A percentile compares a stretch with the other conserved stretches of the same genome.
phyloP scores from a whole-genome alignment of 2,329 filamentous ascomycete species.

The Fusarium austroafricanum region DNA sequence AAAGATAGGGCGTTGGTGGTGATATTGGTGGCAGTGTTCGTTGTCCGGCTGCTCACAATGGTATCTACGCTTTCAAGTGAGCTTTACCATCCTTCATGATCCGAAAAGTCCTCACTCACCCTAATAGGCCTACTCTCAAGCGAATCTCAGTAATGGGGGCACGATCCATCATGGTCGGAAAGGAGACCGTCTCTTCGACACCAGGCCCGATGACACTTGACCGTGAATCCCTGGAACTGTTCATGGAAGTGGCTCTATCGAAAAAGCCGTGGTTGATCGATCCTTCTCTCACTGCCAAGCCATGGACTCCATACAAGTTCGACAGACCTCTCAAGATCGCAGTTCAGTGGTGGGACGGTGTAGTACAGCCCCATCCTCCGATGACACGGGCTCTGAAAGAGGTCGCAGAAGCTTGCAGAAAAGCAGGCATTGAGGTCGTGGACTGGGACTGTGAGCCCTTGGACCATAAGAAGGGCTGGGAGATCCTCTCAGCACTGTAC shows the following conservation, averaged over 20 bases:
- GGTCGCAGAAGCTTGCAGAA: constrained; percentile 61
- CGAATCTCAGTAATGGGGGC: constrained; percentile 46
- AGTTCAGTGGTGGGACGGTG: constrained; percentile 68
- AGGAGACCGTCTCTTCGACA: constrained; percentile 51
- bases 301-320: constrained; percentile 52
- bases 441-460: constrained; percentile 63
- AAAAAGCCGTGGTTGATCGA: constrained; percentile 51
- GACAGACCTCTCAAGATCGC: constrained; percentile 67
- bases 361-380: constrained; percentile 70
- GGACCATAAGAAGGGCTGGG: constrained; percentile 63
- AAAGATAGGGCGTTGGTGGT: constrained; percentile 52
- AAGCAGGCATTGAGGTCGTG: constrained; percentile 64
- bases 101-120: rapidly evolving
- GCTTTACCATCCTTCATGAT: rapidly evolving
- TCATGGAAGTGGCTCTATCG: constrained; percentile 50
- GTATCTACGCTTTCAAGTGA: constrained; percentile 52
- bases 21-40: constrained; percentile 58
- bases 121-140: constrained; percentile 47
- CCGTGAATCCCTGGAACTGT: constrained; percentile 51
- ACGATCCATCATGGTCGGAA: constrained; percentile 48
- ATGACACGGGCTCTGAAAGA: constrained; percentile 67
- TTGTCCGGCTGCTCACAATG: constrained; percentile 52
- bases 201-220: constrained; percentile 52
- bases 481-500: constrained; percentile 60
- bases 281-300: constrained; percentile 48